Conservation (phyloP, 2,329 filamentous ascomycete species). For the Xylariaceae sp. region DNA sequence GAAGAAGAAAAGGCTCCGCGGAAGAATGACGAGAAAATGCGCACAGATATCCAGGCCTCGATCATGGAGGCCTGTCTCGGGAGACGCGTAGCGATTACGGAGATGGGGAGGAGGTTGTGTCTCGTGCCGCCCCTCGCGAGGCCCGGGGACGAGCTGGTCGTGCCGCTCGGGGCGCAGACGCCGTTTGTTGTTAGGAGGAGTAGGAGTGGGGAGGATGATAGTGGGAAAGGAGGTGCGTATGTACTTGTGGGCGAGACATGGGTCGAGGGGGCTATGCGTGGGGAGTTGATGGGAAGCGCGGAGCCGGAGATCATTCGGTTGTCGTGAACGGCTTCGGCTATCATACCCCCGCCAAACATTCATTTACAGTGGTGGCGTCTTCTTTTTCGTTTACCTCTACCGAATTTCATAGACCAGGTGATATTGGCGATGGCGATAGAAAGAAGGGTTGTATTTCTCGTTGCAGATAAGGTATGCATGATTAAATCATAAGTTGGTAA, state of each 20-base stretch:
- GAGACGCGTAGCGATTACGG: constrained; percentile 8
- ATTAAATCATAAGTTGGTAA: no score
- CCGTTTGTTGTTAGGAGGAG: constrained; percentile 9
- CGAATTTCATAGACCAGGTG: no score
- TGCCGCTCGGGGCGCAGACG: constrained; percentile 12
- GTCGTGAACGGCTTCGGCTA: constrained; percentile 2
- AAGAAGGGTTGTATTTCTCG: no score
- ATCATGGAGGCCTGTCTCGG: constrained; percentile 8
- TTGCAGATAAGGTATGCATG: no score
- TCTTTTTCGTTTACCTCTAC: no score
- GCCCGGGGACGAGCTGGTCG: constrained; percentile 9
- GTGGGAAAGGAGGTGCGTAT: no score
- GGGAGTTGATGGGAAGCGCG: constrained; percentile 9
- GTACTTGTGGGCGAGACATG: constrained; percentile 11
- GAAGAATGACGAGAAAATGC: background rate
- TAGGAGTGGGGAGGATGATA: background rate
- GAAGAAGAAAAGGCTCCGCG: no score
- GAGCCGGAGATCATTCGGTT: constrained; percentile 10
- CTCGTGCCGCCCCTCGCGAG: constrained; percentile 10
- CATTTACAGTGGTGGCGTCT: no score
- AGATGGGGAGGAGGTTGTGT: constrained; percentile 7
- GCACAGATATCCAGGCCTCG: constrained; percentile 1
- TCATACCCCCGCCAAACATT: no score
- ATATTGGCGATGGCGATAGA: no score
- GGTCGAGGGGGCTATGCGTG: constrained; percentile 13